Base-by-base conservation (phyloP, 2,329 filamentous ascomycete genomes). In the Penicillium rolfsii region DNA sequence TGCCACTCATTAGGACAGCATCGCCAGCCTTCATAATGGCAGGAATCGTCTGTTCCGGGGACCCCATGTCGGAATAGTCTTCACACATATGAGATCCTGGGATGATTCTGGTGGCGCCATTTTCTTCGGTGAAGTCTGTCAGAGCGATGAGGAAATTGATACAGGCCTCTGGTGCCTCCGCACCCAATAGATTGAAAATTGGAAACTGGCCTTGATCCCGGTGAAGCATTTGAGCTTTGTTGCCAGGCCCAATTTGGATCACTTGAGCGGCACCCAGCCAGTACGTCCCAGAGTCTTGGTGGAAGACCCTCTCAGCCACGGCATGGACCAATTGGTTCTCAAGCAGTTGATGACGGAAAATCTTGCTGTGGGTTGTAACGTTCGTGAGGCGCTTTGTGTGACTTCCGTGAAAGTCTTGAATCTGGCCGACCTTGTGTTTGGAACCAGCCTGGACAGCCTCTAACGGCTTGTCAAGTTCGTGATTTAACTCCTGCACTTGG, bases 21-120 rank as follows among this genome's bases (percentile, higher is more conserved):
- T 67, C 67, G 9, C 67, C 65, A 4, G 67, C 52, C 36, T 65
- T 63, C 65, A 69, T 66, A 3, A 35, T 33, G 4, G 61, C 65
- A 1, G 65, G 59, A 64, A 41, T 19, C 38, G 38, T 41, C 19
- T 41, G 38, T 3, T 41, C 16, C 5, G 38, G 38, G 19, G 38
- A 41, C n/a, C 38, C 38, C 38, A 41, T 19, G 16, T 41, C 19
- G 16, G 38, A 41, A 19, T 19, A 41, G n/a, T 41, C 38, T 19
- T 41, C 38, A 16, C 38, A 41, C 38, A 19, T 41, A 19, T 41
- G 38, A 41, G 38, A 41, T n/a, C 38, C 38, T 8, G 38, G 38
- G 8, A 41, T 41, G 5, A 41, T 5, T 41, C 38, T 41, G 38
- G 38, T 41, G 16, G 38, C 38, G 38, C 38, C 38, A 41, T 41